phyloP scores from a whole-genome alignment of 2,329 filamentous ascomycete species.

The Trichophyton mentagrophytes region DNA sequence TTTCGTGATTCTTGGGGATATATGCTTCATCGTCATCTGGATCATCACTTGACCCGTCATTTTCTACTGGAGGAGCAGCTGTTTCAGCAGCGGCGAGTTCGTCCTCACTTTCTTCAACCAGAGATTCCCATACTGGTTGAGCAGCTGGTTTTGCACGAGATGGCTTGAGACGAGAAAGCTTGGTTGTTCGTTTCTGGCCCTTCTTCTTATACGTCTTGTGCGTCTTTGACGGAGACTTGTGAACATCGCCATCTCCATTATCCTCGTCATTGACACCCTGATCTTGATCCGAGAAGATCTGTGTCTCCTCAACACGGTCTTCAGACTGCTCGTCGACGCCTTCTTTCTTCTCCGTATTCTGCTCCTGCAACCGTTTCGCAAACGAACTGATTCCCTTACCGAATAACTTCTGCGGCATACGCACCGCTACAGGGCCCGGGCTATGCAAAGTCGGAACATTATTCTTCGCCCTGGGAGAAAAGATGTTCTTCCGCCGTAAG shows the following conservation, averaged over 20 bases:
- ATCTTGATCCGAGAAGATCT: slow-evolving; percentile 15
- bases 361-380: slow-evolving; percentile 28
- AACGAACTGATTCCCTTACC: slow-evolving; percentile 29
- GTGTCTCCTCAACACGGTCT: slow-evolving; percentile 19
- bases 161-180: slow-evolving; percentile 33
- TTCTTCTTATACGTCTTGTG: slow-evolving; percentile 27
- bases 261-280: slow-evolving; percentile 25
- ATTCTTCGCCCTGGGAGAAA: slow-evolving; percentile 11
- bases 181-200: slow-evolving; percentile 38
- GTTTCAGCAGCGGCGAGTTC: slow-evolving; percentile 16
- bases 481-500: slow-evolving; percentile 26
- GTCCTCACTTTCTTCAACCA: slow-evolving; percentile 16
- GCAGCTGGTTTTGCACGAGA: slow-evolving; percentile 23
- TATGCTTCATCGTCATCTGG: slow-evolving; percentile 23
- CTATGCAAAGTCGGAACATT: slow-evolving; percentile 16
- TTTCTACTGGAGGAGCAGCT: background rate
- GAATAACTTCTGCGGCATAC: slow-evolving; percentile 23
- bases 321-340: slow-evolving; percentile 35
- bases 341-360: slow-evolving; percentile 34
- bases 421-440: slow-evolving; percentile 23
- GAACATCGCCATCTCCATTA: background rate
- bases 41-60: slow-evolving; percentile 14
- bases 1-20: slow-evolving; percentile 8
- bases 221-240: background rate
- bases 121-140: slow-evolving; percentile 15